Evolutionary conservation across 768 basidiomycete genomes (phyloP), one percentile per base, ranked within the genome.

Genomic region (Podaxis rugospora): DNA sequence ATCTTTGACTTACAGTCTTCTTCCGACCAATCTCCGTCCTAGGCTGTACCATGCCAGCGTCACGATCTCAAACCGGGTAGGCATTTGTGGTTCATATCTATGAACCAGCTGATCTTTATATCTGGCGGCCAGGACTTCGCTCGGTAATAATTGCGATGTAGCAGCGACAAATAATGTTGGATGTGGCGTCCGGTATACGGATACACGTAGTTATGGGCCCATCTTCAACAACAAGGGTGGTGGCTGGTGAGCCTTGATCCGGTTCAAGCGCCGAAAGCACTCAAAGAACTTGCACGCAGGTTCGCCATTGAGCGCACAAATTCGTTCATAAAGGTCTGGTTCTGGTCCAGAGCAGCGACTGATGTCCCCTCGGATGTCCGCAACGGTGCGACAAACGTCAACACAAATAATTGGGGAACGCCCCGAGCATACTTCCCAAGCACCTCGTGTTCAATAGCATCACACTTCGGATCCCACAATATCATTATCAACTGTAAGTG

Each of bases 271-370:
- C 25, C 5, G 47, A 36, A 27, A 55, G 37, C 25, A 40, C 39
- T 55, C 54, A 55, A 46, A 7, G 21, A 27, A 2, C 44, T 39
- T 39, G 4, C 21, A 18, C 16, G 63, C 21, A 87, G 83, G 82
- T 87, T 78, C 69, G 88, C 86, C 0, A 75, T 88, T 66, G 85
- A 88, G 67, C 79, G 87, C 37, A 86, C 86, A 0, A 63, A 70
- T 23, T 66, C 68, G 3, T 83, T 78, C 67, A 83, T 90, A 68
- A 87, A 85, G 63, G 76, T 89, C 51, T 91, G 85, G 83, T 90
- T 88, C 74, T 91, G 87, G 86, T 76, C 85, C 0, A 77, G 86
- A 46, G 73, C 71, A 51, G 76, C 67, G 27, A 66, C 68, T 13
- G 66, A 66, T 37, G 74, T 83, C 25, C 86, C 85, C 1, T 64